A percentile compares a stretch with the other conserved stretches of the same genome.
Conservation (phyloP, 108 stramenopile genomes). For the Cylindrotheca fusiformis region DNA sequence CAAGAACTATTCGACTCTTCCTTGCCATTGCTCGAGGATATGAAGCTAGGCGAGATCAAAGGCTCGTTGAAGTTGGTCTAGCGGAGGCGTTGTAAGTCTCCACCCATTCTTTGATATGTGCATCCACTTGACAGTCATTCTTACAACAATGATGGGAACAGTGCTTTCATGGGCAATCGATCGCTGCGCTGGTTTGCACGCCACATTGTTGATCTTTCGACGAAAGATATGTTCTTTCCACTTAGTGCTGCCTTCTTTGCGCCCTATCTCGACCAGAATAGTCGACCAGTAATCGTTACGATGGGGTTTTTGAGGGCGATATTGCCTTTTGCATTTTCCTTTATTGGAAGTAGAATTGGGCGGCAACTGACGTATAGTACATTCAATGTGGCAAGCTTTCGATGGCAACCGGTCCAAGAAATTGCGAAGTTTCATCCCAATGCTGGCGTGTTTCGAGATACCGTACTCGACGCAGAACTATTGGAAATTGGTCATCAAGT, state of each 20-base stretch:
- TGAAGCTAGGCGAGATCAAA: slow-evolving; percentile 57
- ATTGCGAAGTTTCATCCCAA: slow-evolving; percentile 47
- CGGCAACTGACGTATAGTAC: slow-evolving; percentile 48
- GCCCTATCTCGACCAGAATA: slow-evolving; percentile 37
- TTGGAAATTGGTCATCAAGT: slow-evolving; percentile 44
- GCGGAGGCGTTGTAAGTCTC: slow-evolving; percentile 40
- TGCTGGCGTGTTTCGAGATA: slow-evolving; percentile 61
- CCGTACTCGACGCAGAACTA: slow-evolving; percentile 55
- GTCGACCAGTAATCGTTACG: slow-evolving; percentile 50
- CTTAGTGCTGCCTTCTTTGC: slow-evolving; percentile 30
- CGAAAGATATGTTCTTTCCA: slow-evolving; percentile 44
- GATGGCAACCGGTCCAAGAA: slow-evolving; percentile 59
- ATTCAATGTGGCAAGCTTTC: slow-evolving; percentile 38
- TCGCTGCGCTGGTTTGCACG: slow-evolving; percentile 54
- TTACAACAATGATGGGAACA: no score
- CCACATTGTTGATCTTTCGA: slow-evolving; percentile 28
- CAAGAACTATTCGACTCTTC: slow-evolving; percentile 51
- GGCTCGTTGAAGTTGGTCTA: slow-evolving; percentile 34
- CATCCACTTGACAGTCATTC: no score
- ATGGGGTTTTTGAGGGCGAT: slow-evolving; percentile 57
- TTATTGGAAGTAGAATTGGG: slow-evolving; percentile 64
- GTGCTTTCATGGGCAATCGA: slow-evolving; percentile 75
- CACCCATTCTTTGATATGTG: no score
- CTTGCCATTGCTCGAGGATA: slow-evolving; percentile 49
- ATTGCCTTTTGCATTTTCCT: slow-evolving; percentile 52